Base-by-base conservation (phyloP, 2,329 filamentous ascomycete species). In the Gaeumannomyces tritici region DNA sequence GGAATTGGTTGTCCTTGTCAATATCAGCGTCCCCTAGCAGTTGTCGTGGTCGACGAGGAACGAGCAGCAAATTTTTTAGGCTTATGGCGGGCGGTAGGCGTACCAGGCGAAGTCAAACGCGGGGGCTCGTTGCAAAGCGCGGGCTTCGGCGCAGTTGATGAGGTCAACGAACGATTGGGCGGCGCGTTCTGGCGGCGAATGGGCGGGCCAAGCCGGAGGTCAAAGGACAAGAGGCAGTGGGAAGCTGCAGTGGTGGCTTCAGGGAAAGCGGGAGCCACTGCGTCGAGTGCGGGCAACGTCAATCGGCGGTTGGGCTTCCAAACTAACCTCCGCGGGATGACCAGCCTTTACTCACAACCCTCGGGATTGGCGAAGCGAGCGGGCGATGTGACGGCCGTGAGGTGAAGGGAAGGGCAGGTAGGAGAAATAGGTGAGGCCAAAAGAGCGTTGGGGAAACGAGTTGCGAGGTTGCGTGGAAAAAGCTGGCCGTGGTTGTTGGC, bases 391-490 rank as follows among this genome's bases (percentile, higher is more conserved):
- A 51, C 21, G 42, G 42, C 42, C 42, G 42, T 18, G 42, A 51
- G 42, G 42, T 51, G 18, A 21, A 51, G 42, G 42, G 42, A 18
- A 21, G 42, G 42, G n/a, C 18, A 21, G 42, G 18, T 51, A 51
- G 6, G 42, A 24, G 42, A 51, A 24, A 51, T n/a, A 51, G 42
- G 21, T 51, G 35, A 60, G 59, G 33, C n/a, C 28, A 54, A 60
- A 60, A 35, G 59, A 60, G 59, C 27, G 59, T 60, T 60, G 59
- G 59, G 42, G 42, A 54, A 31, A 24, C 24, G 24, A 51, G 31
- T 26, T 35, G 28, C 29, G 26, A 56, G 42, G 42, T 51, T 51
- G 42, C 42, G 42, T 51, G 42, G 35, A 54, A 60, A 60, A 60
- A 60, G 59, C 59, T 7, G 59, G 33, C 24, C 59, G 33, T 54